Percentiles rank a stretch among this genome's conserved stretches.
Evolutionary conservation across 116 monocot species (phyloP).

Genomic region (Cymodocea nodosa): DNA sequence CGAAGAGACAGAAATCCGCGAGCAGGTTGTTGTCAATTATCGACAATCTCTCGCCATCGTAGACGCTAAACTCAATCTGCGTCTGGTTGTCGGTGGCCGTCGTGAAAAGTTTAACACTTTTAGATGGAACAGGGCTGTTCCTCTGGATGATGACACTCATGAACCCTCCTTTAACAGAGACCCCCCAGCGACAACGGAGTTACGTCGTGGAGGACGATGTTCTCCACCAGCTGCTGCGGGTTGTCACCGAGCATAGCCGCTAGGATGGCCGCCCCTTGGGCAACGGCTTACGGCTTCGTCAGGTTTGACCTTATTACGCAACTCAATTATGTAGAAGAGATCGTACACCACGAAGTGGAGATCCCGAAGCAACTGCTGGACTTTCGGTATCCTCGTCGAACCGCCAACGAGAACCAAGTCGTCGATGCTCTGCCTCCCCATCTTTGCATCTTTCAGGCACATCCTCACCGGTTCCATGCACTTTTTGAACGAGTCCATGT

Average conservation of each 20-base stretch:
- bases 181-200: too few relatives aligned
- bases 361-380: neutral
- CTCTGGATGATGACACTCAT: slow-evolving; percentile 1
- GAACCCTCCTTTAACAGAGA: neutral
- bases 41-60: slow-evolving; percentile 16
- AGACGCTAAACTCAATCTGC: neutral
- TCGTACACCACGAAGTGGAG: neutral
- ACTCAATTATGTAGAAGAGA: neutral
- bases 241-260: slow-evolving; percentile 2
- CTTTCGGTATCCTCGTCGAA: slow-evolving; percentile 1
- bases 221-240: neutral
- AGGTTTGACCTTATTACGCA: neutral
- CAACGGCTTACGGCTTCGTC: too few relatives aligned
- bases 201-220: slow-evolving; percentile 1
- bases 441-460: slow-evolving; percentile 53
- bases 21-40: slow-evolving; percentile 16
- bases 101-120: neutral
- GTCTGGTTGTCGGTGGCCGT: neutral
- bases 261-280: slow-evolving; percentile 4
- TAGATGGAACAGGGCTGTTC: neutral
- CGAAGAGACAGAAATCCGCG: slow-evolving; percentile 11
- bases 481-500: slow-evolving; percentile 25
- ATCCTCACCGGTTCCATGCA: slow-evolving; percentile 28
- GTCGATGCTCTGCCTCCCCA: slow-evolving; percentile 19
- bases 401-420: slow-evolving; percentile 8